phyloP scores from a whole-genome alignment of 2,329 filamentous ascomycete genomes.

The Ambrosiella beaveri region DNA sequence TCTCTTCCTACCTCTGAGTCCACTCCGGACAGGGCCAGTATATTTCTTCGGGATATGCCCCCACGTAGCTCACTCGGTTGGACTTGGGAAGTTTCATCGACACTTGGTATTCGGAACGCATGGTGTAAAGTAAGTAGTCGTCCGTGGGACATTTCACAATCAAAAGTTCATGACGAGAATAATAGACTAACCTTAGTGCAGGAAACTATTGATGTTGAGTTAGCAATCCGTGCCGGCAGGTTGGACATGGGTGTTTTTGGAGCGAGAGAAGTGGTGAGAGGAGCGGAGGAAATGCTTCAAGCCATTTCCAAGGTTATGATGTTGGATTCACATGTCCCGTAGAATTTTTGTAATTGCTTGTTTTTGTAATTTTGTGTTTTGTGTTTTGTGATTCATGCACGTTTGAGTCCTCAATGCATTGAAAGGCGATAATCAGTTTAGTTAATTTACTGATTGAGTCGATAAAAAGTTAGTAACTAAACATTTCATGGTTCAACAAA shows the following conservation, averaged over 20 bases:
- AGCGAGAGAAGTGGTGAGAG: not conserved
- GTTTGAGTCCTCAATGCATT: too few species aligned
- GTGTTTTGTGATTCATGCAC: too few species aligned
- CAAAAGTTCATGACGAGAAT: not conserved
- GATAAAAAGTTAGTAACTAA: too few species aligned
- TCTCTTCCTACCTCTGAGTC: not conserved
- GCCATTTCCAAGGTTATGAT: not conserved
- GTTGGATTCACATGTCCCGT: not conserved
- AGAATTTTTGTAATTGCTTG: too few species aligned
- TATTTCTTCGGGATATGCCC: too few species aligned
- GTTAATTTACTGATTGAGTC: too few species aligned
- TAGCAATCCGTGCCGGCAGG: not conserved
- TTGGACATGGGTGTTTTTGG: slow-evolving; percentile 8
- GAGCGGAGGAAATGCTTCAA: not conserved
- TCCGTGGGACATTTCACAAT: not conserved
- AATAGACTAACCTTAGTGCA: not conserved
- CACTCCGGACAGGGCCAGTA: not conserved
- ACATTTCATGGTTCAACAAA: too few species aligned
- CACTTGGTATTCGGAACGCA: not conserved
- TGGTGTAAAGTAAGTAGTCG: not conserved
- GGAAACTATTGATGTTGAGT: slow-evolving; percentile 10
- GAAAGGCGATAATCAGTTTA: too few species aligned
- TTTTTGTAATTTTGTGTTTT: too few species aligned
- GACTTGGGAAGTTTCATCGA: not conserved
- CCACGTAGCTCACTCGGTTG: not conserved